Conservation (phyloP, 2,329 filamentous ascomycete species). For the Verticillium albo-atrum region DNA sequence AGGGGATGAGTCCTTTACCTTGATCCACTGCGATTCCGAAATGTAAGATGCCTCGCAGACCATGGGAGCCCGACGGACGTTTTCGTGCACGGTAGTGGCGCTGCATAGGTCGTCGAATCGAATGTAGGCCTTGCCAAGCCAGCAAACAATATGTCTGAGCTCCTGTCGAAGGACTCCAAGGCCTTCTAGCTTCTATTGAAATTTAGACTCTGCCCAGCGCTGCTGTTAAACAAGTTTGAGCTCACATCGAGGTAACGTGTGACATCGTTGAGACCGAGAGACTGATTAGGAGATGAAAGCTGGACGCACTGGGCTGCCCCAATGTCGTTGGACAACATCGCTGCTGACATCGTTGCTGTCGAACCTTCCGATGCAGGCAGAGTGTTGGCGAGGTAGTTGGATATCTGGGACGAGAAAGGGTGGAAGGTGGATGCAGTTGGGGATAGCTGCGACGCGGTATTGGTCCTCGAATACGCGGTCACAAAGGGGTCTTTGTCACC, state of each 20-base stretch:
- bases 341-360: neutral
- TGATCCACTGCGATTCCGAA: conserved; percentile 37
- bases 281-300: conserved; percentile 1
- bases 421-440: conserved; percentile 60
- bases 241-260: conserved; percentile 41
- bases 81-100: conserved; percentile 44
- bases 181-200: conserved; percentile 13
- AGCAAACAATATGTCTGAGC: conserved; percentile 24
- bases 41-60: conserved; percentile 45
- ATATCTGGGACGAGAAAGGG: conserved; percentile 28
- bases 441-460: conserved; percentile 44
- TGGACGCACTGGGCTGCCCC: conserved; percentile 1
- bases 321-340: neutral
- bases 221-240: neutral
- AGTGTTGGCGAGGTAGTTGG: neutral
- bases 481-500: conserved; percentile 52
- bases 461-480: conserved; percentile 28
- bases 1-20: conserved; percentile 19
- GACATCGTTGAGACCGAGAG: conserved; percentile 29
- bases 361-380: neutral
- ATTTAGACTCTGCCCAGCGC: neutral
- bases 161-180: conserved; percentile 30
- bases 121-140: conserved; percentile 42
- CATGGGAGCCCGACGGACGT: conserved; percentile 35
- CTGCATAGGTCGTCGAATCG: conserved; percentile 59